Evolutionary conservation across 78 protist species (phyloP).

Genomic region (Polysphondylium violaceum): DNA sequence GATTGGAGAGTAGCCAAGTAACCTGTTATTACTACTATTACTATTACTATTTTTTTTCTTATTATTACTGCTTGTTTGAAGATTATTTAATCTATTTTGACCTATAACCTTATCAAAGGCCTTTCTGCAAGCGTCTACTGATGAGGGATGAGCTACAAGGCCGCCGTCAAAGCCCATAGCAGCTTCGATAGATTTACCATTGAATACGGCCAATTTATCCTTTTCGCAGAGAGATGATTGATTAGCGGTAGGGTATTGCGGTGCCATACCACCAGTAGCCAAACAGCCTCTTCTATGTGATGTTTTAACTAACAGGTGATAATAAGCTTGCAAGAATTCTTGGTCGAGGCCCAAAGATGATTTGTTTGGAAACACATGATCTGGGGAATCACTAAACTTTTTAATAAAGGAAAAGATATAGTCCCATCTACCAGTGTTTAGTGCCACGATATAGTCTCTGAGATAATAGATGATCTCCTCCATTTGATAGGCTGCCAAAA

Average conservation of each 20-base stretch:
- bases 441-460: conserved; percentile 76
- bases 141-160: conserved; percentile 69
- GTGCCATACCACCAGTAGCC: conserved; percentile 91
- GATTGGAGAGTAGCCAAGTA: background rate
- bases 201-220: conserved; percentile 9
- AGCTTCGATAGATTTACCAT: conserved; percentile 78
- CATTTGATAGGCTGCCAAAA: conserved; percentile 88
- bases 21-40: too few relatives aligned
- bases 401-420: conserved; percentile 84
- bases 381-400: conserved; percentile 62
- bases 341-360: conserved; percentile 56
- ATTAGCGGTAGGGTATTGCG: conserved; percentile 69
- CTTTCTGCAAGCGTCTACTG: conserved; percentile 25
- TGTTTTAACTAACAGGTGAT: conserved; percentile 48
- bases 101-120: conserved; percentile 62
- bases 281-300: conserved; percentile 83
- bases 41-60: too few relatives aligned
- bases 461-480: conserved; percentile 85
- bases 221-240: conserved; percentile 26
- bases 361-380: conserved; percentile 66
- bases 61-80: conserved; percentile 26
- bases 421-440: conserved; percentile 90
- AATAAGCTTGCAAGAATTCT: conserved; percentile 78
- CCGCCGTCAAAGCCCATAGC: conserved; percentile 85
- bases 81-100: conserved; percentile 39